Percentiles rank a stretch among this genome's conserved stretches.
phyloP scores from a whole-genome alignment of 75 land plant genomes.

The Sequoia sempervirens region DNA sequence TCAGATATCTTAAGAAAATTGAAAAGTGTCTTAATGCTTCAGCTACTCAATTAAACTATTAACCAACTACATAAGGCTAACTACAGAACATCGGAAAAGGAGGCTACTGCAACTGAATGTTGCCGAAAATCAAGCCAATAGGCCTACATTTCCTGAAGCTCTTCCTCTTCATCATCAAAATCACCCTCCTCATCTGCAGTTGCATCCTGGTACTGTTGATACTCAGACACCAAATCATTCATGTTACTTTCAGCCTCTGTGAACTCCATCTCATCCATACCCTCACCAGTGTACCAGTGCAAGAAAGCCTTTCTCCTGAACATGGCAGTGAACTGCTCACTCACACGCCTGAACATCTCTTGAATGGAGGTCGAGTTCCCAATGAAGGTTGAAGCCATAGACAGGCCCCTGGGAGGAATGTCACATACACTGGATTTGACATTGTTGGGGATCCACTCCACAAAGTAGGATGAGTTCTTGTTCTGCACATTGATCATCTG shows the following conservation, averaged over 20 bases:
- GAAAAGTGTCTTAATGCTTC: not conserved
- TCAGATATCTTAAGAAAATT: not conserved
- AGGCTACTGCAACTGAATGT: not conserved
- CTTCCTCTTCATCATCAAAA: slow-evolving; percentile 35
- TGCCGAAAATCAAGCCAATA: not conserved
- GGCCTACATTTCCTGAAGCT: slow-evolving; percentile 7
- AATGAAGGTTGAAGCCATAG: slow-evolving; percentile 35
- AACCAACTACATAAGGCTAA: not conserved
- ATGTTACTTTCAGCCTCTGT: slow-evolving; percentile 62
- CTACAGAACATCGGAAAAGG: not conserved
- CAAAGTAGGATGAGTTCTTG: slow-evolving; percentile 48
- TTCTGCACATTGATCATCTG: slow-evolving; percentile 49
- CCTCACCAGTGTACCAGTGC: slow-evolving; percentile 54
- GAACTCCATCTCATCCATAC: slow-evolving; percentile 62
- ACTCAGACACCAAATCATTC: slow-evolving; percentile 51
- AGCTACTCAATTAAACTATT: not conserved
- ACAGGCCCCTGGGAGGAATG: slow-evolving; percentile 30
- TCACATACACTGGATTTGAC: slow-evolving; percentile 45
- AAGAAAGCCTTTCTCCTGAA: slow-evolving; percentile 51
- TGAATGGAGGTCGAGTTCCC: slow-evolving; percentile 39
- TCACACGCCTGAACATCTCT: slow-evolving; percentile 47
- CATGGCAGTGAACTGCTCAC: slow-evolving; percentile 57
- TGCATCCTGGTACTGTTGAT: slow-evolving; percentile 52
- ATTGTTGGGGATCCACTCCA: slow-evolving; percentile 47
- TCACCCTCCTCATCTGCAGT: slow-evolving; percentile 44